Evolutionary conservation across 352 stramenopile genomes (phyloP).

Genomic region (Phytophthora citricola): DNA sequence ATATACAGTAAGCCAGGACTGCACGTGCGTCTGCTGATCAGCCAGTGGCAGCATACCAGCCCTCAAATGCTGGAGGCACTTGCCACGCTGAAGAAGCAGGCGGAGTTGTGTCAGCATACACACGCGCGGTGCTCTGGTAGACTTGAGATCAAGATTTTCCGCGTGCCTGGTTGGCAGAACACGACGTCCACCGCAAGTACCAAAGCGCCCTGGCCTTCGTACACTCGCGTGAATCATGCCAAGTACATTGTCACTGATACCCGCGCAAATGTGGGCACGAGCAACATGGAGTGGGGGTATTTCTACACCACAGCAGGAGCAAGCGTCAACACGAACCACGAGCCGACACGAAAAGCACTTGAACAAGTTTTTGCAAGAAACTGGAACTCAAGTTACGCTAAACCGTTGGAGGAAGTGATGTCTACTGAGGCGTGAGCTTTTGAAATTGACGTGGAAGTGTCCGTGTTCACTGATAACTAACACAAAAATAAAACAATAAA

Average conservation of each 20-base stretch:
- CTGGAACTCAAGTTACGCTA: slow-evolving; percentile 76
- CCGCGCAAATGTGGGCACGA: slow-evolving; percentile 85
- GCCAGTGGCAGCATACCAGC: slow-evolving; percentile 77
- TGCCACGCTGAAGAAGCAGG: slow-evolving; percentile 53
- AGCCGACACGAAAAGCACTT: slow-evolving; percentile 55
- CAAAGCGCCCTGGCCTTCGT: slow-evolving; percentile 60
- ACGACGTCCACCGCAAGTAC: slow-evolving; percentile 42
- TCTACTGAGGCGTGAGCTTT: neutral
- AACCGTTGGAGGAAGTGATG: slow-evolving; percentile 37
- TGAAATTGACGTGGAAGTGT: neutral
- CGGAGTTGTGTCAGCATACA: slow-evolving; percentile 48
- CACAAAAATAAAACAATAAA: slow-evolving; percentile 24
- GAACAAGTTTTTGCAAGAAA: slow-evolving; percentile 76
- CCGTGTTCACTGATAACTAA: slow-evolving; percentile 1
- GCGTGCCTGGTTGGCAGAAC: slow-evolving; percentile 79
- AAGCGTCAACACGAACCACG: slow-evolving; percentile 83
- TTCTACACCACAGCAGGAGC: slow-evolving; percentile 86
- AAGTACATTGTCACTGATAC: slow-evolving; percentile 87
- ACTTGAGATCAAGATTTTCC: slow-evolving; percentile 79
- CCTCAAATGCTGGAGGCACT: slow-evolving; percentile 64
- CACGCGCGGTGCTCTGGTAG: slow-evolving; percentile 48
- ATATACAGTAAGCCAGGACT: slow-evolving; percentile 67
- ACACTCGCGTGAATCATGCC: slow-evolving; percentile 84
- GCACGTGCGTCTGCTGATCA: slow-evolving; percentile 70
- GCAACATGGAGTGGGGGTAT: slow-evolving; percentile 90